Base-by-base conservation (phyloP, 495 filamentous ascomycete genomes). In the Penicillium macrosclerotiorum region DNA sequence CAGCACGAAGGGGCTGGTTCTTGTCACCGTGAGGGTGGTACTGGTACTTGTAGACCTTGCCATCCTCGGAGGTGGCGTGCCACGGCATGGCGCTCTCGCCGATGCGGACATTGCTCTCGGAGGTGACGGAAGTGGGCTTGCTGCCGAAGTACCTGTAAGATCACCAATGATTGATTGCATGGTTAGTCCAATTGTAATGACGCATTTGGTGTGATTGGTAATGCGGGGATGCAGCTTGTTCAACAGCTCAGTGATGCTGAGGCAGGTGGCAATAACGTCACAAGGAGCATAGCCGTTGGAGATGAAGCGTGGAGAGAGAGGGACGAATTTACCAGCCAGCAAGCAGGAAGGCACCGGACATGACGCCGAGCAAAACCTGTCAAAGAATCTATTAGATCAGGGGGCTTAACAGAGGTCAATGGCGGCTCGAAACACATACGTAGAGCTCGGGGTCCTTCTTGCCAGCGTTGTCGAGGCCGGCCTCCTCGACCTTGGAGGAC, bases 11-110 rank as follows among this genome's bases (percentile, higher is more conserved):
- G 41, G 81, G 73, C 54, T 84, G 81, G 57, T 63, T 85, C 63
- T 77, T 65, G 67, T 96, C 85, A 54, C 90, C 93, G 51, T 89
- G 85, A 47, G 93, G 92, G 74, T 96, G 85, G 74, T 96, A 96
- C 71, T 82, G 81, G 74, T 95, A 96, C 73, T 92, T 93, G 78
- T 74, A 83, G 51, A 75, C 55, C 62, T 77, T 74, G 46, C 73
- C 68, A 42, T 63, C 68, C 16, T 68, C 65, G 37, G 77, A 72
- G 39, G 77, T 76, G 37, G 76, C 76, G 65, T 98, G 79, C 93
- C 93, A 98, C 30, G 93, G 91, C 88, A 94, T 93, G 58, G 82
- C 79, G 48, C 78, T 74, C 52, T 79, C 69, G 56, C 80, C 82
- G 51, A 95, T 79, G 59, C 78, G 75, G 55, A 96, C 86, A 49